Base-by-base conservation (phyloP, 192 early-diverging fungal genomes). In the Coemansia pectinata region DNA sequence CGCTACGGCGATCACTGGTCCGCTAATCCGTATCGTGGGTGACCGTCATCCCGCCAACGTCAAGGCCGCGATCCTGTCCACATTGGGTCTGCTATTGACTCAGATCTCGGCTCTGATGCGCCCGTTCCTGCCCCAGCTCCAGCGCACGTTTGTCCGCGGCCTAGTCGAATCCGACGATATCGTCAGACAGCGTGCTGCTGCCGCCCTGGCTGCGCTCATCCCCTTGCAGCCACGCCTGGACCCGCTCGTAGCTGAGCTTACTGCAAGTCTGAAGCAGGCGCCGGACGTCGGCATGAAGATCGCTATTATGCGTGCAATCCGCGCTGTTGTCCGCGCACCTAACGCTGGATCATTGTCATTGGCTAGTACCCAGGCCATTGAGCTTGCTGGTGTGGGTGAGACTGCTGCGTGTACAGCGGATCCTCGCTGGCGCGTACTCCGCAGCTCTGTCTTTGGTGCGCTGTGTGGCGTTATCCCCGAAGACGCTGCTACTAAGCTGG, bases 111-210 rank as follows among this genome's bases (percentile, higher is more conserved):
- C 91, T 27, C 88, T 93, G 69, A 86, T 98, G 65, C 97, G 96
- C 58, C 95, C 97, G 25, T 99, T 99, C 90, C 82, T 99, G 60
- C 97, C 97, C 34, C 97, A 99, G 86, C 90, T 98, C 41, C 96
- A 98, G 83, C 91, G 97, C 59, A 97, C 96, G 1, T 98, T 99
- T 71, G 90, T 94, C 64, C 97, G 97, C 72, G 91, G 89, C 2
- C 78, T 98, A 27, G 85, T 90, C 9, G 96, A 98, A 44, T 74
- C 90, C 3, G 75, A 88, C n/a, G 86, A 84, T 15, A 71, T 86
- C n/a, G 91, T 99, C 5, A 92, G 95, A 38, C 87, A 86, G 40
- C 89, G 90, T 44, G 96, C 97, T 10, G 91, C 91, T 15, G 72
- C 85, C 19, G 97, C 96, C 15, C 85, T 66, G 87, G 87, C 61